These are phyloP conservation scores for Gossypium ekmanianum DNA, from an alignment of 345 rosid species.

Conservation along the genomic window DNA sequence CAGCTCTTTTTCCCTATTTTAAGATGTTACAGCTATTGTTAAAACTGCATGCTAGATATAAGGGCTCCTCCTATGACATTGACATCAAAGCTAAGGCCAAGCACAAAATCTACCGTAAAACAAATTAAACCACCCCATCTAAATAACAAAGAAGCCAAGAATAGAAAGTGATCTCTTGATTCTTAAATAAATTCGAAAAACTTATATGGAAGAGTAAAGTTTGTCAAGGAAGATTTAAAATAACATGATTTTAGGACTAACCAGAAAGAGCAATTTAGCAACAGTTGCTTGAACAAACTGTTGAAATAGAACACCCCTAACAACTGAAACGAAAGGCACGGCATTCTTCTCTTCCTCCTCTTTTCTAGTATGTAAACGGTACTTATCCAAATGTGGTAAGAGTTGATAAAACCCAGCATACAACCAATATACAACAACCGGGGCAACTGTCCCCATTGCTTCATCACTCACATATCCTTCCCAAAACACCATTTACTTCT, in stretches of 20 bases:
- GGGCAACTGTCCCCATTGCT: constrained; percentile 73
- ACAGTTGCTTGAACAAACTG: constrained; percentile 60
- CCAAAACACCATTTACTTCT: constrained; percentile 57
- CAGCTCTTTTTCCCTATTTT: background rate
- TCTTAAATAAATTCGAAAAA: background rate
- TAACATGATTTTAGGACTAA: constrained; percentile 22
- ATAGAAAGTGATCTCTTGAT: too few species aligned
- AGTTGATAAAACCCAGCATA: constrained; percentile 68
- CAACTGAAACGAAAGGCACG: constrained; percentile 42
- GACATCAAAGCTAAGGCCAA: background rate
- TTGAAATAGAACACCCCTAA: constrained; percentile 68
- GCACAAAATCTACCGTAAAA: background rate
- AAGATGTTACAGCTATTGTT: background rate
- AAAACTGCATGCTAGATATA: background rate
- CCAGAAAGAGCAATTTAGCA: constrained; percentile 62
- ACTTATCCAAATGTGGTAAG: constrained; percentile 49
- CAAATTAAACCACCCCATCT: background rate
- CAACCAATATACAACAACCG: constrained; percentile 63
- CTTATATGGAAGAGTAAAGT: background rate
- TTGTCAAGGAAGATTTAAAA: background rate
- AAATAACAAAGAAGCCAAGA: background rate
- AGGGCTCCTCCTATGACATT: background rate
- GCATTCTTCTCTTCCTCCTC: constrained; percentile 65
- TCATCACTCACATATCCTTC: constrained; percentile 67
- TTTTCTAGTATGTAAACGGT: constrained; percentile 52